A percentile compares a stretch with the other conserved stretches of the same genome.
These are phyloP conservation scores for Sechiopsis laciniata DNA, from an alignment of 306 rosid species.

Conservation along the genomic window DNA sequence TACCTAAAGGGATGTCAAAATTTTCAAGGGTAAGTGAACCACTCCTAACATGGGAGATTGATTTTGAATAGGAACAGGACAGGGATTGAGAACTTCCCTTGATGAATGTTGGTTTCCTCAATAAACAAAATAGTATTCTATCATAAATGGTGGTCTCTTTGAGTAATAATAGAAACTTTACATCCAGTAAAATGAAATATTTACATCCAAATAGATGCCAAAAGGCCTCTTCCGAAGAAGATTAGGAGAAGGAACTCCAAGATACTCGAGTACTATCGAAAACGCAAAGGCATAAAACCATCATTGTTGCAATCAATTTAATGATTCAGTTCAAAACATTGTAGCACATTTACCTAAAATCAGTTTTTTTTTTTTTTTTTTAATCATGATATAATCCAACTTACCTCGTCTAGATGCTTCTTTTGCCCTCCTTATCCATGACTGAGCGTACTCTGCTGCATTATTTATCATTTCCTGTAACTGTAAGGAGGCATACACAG, in stretches of 20 bases:
- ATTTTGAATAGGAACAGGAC: neutral
- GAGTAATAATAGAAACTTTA: neutral
- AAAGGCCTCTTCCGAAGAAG: neutral
- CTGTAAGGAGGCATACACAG: constrained; percentile 35
- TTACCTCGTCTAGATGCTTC: constrained; percentile 71
- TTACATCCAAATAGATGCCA: neutral
- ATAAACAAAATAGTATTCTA: neutral
- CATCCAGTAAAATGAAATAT: neutral
- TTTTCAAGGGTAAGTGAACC: constrained; percentile 11
- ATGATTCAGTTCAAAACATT: no score
- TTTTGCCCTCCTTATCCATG: constrained; percentile 70
- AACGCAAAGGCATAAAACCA: neutral
- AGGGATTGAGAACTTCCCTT: neutral
- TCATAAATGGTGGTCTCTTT: neutral
- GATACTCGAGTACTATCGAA: neutral
- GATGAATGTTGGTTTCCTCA: neutral
- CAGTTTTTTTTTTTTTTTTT: no score
- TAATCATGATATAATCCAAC: neutral
- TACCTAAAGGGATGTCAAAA: neutral
- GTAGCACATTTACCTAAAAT: neutral
- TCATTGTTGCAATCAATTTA: no score
- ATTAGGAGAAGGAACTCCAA: neutral
- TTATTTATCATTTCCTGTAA: constrained; percentile 49
- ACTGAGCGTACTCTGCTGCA: constrained; percentile 60
- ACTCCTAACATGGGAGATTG: constrained; percentile 10